A percentile compares a stretch with the other conserved stretches of the same genome.
Conservation (phyloP, 225 moss, liverwort and hornwort genomes). For the Ulota crispa region DNA sequence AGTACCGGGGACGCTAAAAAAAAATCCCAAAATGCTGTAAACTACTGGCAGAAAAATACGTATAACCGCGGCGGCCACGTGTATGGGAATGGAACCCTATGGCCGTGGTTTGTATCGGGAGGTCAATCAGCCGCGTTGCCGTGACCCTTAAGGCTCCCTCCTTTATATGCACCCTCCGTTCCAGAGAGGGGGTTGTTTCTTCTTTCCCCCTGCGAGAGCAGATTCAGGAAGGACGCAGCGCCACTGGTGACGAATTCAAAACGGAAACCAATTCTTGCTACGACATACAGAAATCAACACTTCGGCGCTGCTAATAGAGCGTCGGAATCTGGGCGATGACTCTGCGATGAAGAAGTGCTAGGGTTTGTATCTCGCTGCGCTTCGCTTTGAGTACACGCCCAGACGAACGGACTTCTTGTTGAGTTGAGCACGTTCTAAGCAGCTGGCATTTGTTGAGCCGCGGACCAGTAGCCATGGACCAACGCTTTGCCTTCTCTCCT, state of each 20-base stretch:
- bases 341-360: constrained; percentile 13
- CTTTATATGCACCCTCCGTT: not conserved
- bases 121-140: not conserved
- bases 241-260: not conserved
- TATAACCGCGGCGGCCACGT: no score
- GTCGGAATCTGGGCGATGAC: not conserved
- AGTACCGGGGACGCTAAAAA: no score
- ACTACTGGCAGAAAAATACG: no score
- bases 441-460: not conserved
- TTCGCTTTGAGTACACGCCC: not conserved
- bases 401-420: not conserved
- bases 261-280: not conserved
- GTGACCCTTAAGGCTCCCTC: constrained; percentile 1
- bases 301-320: not conserved
- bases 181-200: accelerated
- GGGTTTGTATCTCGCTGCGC: constrained; percentile 27
- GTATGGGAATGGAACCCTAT: not conserved
- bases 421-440: not conserved
- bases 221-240: not conserved
- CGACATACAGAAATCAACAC: not conserved
- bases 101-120: not conserved
- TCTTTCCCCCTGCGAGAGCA: not conserved
- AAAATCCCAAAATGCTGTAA: no score
- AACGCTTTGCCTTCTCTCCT: constrained; percentile 95
- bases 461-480: constrained; percentile 62